phyloP scores from a whole-genome alignment of 2,329 filamentous ascomycete genomes.

The Colletotrichum agaves region DNA sequence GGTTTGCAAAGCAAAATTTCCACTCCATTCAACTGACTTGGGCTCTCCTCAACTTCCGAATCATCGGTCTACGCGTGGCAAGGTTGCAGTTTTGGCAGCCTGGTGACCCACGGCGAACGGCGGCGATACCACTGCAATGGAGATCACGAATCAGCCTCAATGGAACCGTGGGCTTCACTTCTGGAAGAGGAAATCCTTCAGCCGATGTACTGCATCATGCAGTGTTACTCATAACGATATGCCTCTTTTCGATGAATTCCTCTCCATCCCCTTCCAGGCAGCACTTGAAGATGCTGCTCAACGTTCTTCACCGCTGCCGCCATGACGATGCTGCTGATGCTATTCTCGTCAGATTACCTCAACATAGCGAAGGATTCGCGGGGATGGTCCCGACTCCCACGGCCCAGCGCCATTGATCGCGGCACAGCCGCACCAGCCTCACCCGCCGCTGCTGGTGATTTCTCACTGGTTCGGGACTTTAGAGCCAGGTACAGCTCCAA shows the following conservation, averaged over 20 bases:
- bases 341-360: conserved; percentile 5
- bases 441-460: conserved; percentile 10
- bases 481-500: conserved; percentile 6
- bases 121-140: conserved; percentile 4
- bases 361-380: conserved; percentile 5
- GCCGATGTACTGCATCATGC: not conserved
- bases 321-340: conserved; percentile 8
- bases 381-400: conserved; percentile 8
- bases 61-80: not conserved
- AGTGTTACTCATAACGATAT: not conserved
- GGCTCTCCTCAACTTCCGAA: conserved; percentile 2
- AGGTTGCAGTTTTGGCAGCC: conserved; percentile 2
- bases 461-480: not conserved
- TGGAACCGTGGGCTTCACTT: not conserved
- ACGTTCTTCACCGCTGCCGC: not conserved
- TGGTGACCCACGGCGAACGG: conserved; percentile 1
- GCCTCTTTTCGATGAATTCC: not conserved
- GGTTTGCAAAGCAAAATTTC: not conserved
- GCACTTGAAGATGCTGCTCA: not conserved
- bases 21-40: not conserved
- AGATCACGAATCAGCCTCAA: conserved; percentile 20
- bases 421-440: conserved; percentile 19
- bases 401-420: conserved; percentile 2
- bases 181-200: not conserved
- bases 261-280: conserved; percentile 1